phyloP scores from a whole-genome alignment of 2,329 filamentous ascomycete genomes.

The Rachicladosporium sp. region DNA sequence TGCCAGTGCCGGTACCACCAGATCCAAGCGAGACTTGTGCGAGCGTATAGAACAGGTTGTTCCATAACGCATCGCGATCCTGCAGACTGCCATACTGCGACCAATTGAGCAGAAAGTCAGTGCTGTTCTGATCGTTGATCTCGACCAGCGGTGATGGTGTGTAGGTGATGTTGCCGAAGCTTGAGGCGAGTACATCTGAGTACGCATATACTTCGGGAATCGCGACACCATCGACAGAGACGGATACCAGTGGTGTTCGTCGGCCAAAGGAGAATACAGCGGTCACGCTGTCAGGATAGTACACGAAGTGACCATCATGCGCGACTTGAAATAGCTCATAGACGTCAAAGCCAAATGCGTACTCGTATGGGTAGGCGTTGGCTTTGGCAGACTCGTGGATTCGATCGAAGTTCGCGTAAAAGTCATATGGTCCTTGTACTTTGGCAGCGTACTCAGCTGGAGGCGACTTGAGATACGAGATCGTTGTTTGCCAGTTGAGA shows the following conservation, averaged over 20 bases:
- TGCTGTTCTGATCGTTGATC: constrained; percentile 47
- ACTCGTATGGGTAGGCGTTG: constrained; percentile 29
- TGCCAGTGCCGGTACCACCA: constrained; percentile 29
- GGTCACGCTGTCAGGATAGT: constrained; percentile 41
- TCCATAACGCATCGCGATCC: constrained; percentile 47
- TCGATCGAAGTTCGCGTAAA: constrained; percentile 26
- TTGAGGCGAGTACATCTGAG: constrained; percentile 32
- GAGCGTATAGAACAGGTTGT: constrained; percentile 36
- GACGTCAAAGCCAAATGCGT: constrained; percentile 38
- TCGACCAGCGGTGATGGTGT: constrained; percentile 37
- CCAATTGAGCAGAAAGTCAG: constrained; percentile 36
- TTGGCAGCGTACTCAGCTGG: constrained; percentile 35
- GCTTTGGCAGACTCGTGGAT: constrained; percentile 28
- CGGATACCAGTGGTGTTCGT: constrained; percentile 42
- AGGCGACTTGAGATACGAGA: constrained; percentile 32
- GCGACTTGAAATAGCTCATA: constrained; percentile 38
- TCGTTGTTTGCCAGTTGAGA: constrained; percentile 35
- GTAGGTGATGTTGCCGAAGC: constrained; percentile 28
- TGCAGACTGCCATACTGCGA: constrained; percentile 38
- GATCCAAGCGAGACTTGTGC: constrained; percentile 31
- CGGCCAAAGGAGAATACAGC: constrained; percentile 40
- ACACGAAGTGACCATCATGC: constrained; percentile 55
- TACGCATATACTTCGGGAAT: constrained; percentile 47
- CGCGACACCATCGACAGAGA: constrained; percentile 47
- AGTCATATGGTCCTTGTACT: constrained; percentile 31